phyloP scores from a whole-genome alignment of 2,329 filamentous ascomycete genomes.

The Colletotrichum zoysiae region DNA sequence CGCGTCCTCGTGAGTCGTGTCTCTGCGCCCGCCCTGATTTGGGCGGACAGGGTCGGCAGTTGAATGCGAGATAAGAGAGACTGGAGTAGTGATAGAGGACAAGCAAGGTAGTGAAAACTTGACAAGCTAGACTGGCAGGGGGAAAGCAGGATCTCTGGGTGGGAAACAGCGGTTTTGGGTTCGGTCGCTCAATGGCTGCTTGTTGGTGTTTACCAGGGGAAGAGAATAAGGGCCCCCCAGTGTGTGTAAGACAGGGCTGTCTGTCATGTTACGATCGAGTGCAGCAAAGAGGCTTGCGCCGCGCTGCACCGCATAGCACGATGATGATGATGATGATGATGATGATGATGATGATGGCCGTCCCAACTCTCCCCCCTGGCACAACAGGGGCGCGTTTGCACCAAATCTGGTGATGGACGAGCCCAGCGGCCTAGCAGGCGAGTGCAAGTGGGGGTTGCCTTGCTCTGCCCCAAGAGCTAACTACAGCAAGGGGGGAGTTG shows the following conservation, averaged over 20 bases:
- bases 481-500: slow-evolving; percentile 2
- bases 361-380: background rate
- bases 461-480: slow-evolving; percentile 11
- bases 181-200: slow-evolving; percentile 11
- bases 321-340: background rate
- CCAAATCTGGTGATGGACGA: slow-evolving; percentile 27
- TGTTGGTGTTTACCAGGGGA: slow-evolving; percentile 3
- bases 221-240: background rate
- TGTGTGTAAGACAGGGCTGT: slow-evolving; percentile 15
- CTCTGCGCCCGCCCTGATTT: slow-evolving; percentile 6
- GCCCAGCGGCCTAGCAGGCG: slow-evolving; percentile 5
- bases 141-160: slow-evolving; percentile 11
- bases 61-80: slow-evolving; percentile 36
- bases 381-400: background rate
- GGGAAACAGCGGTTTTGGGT: slow-evolving; percentile 16
- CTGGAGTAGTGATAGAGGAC: slow-evolving; percentile 17
- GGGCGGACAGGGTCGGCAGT: slow-evolving; percentile 1
- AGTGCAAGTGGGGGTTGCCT: slow-evolving; percentile 21
- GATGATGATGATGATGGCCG: slow-evolving; percentile 10
- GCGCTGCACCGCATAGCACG: background rate
- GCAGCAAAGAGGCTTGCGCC: slow-evolving; percentile 30
- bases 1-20: slow-evolving; percentile 9
- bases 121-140: slow-evolving; percentile 24
- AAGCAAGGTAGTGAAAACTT: slow-evolving; percentile 10
- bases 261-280: slow-evolving; percentile 30